Evolutionary conservation across 2,329 filamentous ascomycete genomes (phyloP).

Genomic region (Aspergillus brasiliensis): DNA sequence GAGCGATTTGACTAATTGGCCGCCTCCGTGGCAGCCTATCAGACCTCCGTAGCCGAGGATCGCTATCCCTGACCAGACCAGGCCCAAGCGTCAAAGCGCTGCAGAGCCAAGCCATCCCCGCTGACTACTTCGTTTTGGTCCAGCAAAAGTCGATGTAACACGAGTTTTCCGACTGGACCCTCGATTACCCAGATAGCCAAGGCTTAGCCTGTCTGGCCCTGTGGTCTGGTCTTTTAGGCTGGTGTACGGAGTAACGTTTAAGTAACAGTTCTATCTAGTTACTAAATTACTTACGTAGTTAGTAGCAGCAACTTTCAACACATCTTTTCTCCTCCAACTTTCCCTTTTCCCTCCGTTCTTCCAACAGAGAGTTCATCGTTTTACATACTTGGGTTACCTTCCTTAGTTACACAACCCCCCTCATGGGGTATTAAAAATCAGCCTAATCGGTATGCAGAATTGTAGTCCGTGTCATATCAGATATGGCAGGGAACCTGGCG

Average conservation of each 20-base stretch:
- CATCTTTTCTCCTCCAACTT: too few species aligned
- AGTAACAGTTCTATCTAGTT: too few species aligned
- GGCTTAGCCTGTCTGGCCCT: conserved; percentile 18
- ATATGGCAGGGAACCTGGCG: background rate
- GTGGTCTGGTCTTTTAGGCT: background rate
- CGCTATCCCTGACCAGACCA: conserved; percentile 15
- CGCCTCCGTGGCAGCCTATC: background rate
- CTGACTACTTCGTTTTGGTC: conserved; percentile 11
- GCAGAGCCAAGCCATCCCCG: conserved; percentile 25
- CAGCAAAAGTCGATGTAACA: conserved; percentile 11
- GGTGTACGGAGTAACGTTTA: background rate
- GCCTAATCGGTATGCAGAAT: background rate
- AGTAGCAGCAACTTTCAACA: background rate
- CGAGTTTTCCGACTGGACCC: conserved; percentile 17
- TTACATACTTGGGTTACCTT: background rate
- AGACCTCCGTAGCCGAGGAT: conserved; percentile 9
- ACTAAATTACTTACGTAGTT: too few species aligned
- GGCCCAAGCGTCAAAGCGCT: conserved; percentile 22
- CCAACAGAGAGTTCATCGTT: background rate
- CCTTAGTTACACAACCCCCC: background rate
- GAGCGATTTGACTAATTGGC: conserved; percentile 1
- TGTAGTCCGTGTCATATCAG: background rate
- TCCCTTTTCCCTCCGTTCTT: too few species aligned
- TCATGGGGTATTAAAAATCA: background rate
- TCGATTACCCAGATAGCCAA: conserved; percentile 20